Base-by-base conservation (phyloP, 1,284 basidiomycete genomes). In the Cryptococcus hybrid region DNA sequence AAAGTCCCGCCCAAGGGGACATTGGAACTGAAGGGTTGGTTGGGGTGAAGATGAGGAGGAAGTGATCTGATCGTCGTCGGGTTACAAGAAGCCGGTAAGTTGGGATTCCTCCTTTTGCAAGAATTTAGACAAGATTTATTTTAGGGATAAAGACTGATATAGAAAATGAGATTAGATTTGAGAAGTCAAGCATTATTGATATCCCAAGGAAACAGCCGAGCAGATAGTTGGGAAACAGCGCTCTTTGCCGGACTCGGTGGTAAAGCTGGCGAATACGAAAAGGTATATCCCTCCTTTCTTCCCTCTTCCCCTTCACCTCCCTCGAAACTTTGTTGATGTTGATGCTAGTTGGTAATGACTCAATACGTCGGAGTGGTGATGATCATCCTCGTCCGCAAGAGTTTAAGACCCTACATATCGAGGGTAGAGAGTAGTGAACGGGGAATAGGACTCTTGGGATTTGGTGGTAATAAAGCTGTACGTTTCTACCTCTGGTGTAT, bases 181-280 rank as follows among this genome's bases (percentile, higher is more conserved):
- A 60, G 74, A 7, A 64, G 66, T 54, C 60, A 64, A n/a, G 67
- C 73, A 0, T 51, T 76, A 39, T 58, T 76, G 9, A 53, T 74
- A 3, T 69, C 73, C 5, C 73, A 73, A 43, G 72, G 72, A 1
- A 65, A 56, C 34, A 55, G 74, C 52, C 79, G 83, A 13, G 83
- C 83, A 0, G 67, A 80, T 13, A 77, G 80, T 45, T 85, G 84
- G 84, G 82, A 84, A 67, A 54, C 70, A 3, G 69, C 74, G 37
- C 71, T 84, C n/a, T 73, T 82, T 42, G 59, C 68, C 0, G 83
- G 81, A 69, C 73, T 85, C 3, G 82, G 84, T 34, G 59, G 69
- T 2, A 74, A 78, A 30, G 65, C 79, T 30, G 63, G 59, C 8
- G 61, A 66, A 18, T 75, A 66, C 36, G 71, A 73, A 45, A 68